A percentile compares a stretch with the other conserved stretches of the same genome.
Evolutionary conservation across 2,329 filamentous ascomycete species (phyloP).

Genomic region (Aspergillus thermomutatus): DNA sequence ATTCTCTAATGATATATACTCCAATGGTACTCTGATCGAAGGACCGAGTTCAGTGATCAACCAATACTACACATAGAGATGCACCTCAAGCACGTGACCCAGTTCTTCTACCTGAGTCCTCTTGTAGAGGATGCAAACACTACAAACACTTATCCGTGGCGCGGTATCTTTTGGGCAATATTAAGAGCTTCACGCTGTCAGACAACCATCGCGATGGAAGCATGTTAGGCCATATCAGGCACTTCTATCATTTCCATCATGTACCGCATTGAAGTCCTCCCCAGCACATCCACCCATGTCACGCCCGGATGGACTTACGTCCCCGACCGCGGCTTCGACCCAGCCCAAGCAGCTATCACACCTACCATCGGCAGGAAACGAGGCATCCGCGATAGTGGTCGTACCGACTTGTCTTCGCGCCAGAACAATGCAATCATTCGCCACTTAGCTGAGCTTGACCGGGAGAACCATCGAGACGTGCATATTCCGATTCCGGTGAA

Average conservation of each 20-base stretch:
- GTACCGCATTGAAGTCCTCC: conserved; percentile 78
- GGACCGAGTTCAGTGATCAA: background rate
- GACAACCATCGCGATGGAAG: background rate
- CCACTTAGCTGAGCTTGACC: conserved; percentile 77
- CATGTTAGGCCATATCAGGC: background rate
- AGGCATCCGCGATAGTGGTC: conserved; percentile 57
- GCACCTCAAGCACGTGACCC: background rate
- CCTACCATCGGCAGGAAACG: conserved; percentile 63
- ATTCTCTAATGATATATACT: background rate
- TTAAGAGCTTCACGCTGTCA: background rate
- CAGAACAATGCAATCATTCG: conserved; percentile 78
- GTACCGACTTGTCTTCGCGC: conserved; percentile 70
- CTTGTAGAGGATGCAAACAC: conserved; percentile 14
- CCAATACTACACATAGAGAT: background rate
- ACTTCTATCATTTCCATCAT: conserved; percentile 36
- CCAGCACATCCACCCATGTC: conserved; percentile 63
- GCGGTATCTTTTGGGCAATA: background rate
- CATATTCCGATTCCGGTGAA: conserved; percentile 66
- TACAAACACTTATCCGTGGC: conserved; percentile 11
- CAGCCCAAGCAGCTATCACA: conserved; percentile 54
- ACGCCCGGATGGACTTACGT: conserved; percentile 94
- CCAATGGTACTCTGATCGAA: background rate
- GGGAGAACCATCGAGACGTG: conserved; percentile 71
- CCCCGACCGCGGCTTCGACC: conserved; percentile 64
- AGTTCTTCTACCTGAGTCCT: background rate